phyloP scores from a whole-genome alignment of 805 yeast species.

The Komagataella kurtzmanii region DNA sequence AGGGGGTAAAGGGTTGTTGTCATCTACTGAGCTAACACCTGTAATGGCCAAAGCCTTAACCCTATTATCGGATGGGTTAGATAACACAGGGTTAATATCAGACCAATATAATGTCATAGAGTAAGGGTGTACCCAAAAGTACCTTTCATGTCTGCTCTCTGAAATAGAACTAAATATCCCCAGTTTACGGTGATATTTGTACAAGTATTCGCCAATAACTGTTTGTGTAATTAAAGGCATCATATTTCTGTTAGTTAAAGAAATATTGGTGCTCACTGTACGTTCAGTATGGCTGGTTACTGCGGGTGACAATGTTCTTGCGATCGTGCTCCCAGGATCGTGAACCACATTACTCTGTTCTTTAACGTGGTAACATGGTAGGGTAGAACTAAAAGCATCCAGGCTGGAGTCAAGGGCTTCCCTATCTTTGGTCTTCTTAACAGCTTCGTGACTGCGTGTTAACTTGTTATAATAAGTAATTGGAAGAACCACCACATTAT shows the following conservation, averaged over 20 bases:
- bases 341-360: too few species aligned
- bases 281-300: constrained; percentile 2
- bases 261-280: constrained; percentile 47
- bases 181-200: constrained; percentile 69
- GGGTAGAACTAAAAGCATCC: too few species aligned
- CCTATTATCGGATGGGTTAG: constrained; percentile 49
- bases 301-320: constrained; percentile 1
- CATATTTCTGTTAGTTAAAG: constrained; percentile 56
- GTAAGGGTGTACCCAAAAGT: constrained; percentile 95
- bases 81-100: constrained; percentile 59
- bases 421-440: not conserved
- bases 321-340: not conserved
- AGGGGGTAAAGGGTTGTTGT: constrained; percentile 78
- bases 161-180: constrained; percentile 66
- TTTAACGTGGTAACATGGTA: not conserved
- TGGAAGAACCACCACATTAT: constrained; percentile 51
- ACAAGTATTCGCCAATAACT: constrained; percentile 82
- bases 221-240: constrained; percentile 84
- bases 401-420: not conserved
- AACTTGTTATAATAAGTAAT: constrained; percentile 48
- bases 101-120: constrained; percentile 88
- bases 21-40: constrained; percentile 68
- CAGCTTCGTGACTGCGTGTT: constrained; percentile 21
- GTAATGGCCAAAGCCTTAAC: constrained; percentile 74
- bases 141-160: constrained; percentile 78